phyloP scores from a whole-genome alignment of 192 early-diverging fungal genomes.

The Ambispora gerdemannii region DNA sequence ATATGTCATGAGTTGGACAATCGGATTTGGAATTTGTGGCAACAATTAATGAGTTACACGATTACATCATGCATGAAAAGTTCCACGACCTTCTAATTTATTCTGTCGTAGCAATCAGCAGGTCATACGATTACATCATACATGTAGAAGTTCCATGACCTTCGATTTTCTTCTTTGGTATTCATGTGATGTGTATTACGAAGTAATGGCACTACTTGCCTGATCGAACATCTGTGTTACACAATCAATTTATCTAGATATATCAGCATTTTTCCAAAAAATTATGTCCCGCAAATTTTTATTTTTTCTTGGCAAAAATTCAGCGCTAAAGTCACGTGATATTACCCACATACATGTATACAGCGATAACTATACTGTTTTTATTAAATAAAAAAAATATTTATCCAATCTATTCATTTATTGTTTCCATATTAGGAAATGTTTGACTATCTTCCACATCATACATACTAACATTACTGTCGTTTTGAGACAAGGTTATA shows the following conservation, averaged over 20 bases:
- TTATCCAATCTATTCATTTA: slow-evolving; percentile 15
- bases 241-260: too few relatives aligned
- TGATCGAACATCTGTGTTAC: too few relatives aligned
- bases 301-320: neutral
- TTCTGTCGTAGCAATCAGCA: too few relatives aligned
- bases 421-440: slow-evolving; percentile 22
- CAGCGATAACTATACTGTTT: neutral
- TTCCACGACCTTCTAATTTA: neutral
- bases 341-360: neutral
- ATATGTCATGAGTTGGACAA: neutral
- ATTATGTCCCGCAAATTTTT: neutral
- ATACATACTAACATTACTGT: slow-evolving; percentile 19
- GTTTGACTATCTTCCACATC: slow-evolving; percentile 11
- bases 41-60: neutral
- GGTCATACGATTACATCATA: too few relatives aligned
- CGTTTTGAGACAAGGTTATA: slow-evolving; percentile 11
- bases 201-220: too few relatives aligned
- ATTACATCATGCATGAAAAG: too few relatives aligned
- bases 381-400: neutral
- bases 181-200: too few relatives aligned
- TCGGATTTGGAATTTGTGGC: neutral
- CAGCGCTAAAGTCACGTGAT: neutral
- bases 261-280: neutral
- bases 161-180: too few relatives aligned
- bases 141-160: too few relatives aligned